Evolutionary conservation across 306 rosid genomes (phyloP).

Genomic region (Cucumis hystrix): DNA sequence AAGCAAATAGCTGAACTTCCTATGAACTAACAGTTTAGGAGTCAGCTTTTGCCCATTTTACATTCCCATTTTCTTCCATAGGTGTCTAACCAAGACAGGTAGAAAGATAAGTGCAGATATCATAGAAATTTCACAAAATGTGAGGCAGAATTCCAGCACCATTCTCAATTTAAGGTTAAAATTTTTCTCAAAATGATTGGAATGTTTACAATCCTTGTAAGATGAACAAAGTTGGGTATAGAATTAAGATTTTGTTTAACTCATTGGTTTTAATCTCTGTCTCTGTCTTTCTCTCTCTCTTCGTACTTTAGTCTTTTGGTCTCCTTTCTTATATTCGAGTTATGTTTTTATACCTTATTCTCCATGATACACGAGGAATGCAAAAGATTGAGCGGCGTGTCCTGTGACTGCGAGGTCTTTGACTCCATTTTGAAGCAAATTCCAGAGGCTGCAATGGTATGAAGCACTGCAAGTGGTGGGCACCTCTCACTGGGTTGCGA

Average conservation of each 20-base stretch:
- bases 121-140: background rate
- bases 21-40: background rate
- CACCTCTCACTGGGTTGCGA: slow-evolving; percentile 98
- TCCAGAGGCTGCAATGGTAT: slow-evolving; percentile 61
- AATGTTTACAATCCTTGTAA: background rate
- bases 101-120: background rate
- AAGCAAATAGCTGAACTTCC: background rate
- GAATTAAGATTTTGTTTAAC: background rate
- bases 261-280: background rate
- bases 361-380: slow-evolving; percentile 96
- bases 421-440: slow-evolving; percentile 99
- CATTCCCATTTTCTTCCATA: background rate
- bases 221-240: background rate
- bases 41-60: background rate
- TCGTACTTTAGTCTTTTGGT: background rate
- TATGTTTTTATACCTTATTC: slow-evolving; percentile 76
- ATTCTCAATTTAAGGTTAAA: slow-evolving; percentile 5
- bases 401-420: slow-evolving; percentile 58
- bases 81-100: background rate
- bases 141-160: background rate
- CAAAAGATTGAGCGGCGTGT: slow-evolving; percentile 72
- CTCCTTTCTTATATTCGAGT: slow-evolving; percentile 15
- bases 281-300: background rate
- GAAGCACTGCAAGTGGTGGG: slow-evolving; percentile 99
- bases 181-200: slow-evolving; percentile 9